Evolutionary conservation across 345 rosid genomes (phyloP).

Genomic region (Eutrema heterophyllum): DNA sequence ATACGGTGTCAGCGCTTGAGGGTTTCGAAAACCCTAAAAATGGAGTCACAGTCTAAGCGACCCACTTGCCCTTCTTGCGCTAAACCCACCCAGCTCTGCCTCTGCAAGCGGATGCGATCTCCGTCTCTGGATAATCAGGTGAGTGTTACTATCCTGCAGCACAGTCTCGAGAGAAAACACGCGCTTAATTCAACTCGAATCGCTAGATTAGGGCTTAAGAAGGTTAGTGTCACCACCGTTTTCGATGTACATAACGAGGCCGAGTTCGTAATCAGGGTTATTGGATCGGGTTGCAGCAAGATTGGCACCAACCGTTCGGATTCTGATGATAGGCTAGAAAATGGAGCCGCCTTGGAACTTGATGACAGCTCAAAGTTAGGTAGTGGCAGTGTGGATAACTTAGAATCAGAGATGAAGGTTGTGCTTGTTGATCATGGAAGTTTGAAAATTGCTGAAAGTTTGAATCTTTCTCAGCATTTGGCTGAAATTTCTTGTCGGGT

Average conservation of each 20-base stretch:
- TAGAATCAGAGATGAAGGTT: slow-evolving; percentile 5
- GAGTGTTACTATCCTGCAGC: slow-evolving; percentile 75
- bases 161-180: slow-evolving; percentile 67
- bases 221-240: slow-evolving; percentile 48
- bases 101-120: slow-evolving; percentile 52
- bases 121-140: slow-evolving; percentile 56
- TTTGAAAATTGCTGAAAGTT: slow-evolving; percentile 11
- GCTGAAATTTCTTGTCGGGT: not conserved
- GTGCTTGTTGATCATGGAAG: slow-evolving; percentile 5
- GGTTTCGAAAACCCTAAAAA: slow-evolving; percentile 37
- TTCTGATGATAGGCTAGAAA: slow-evolving; percentile 8
- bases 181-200: slow-evolving; percentile 76
- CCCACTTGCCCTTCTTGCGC: slow-evolving; percentile 64
- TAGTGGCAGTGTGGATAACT: not conserved
- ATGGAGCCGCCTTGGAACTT: slow-evolving; percentile 6
- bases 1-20: slow-evolving; percentile 19
- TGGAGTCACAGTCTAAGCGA: slow-evolving; percentile 54
- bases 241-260: slow-evolving; percentile 58
- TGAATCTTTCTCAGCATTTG: not conserved
- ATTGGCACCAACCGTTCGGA: slow-evolving; percentile 17
- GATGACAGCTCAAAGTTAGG: slow-evolving; percentile 20
- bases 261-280: slow-evolving; percentile 41
- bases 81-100: slow-evolving; percentile 59
- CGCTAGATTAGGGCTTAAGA: slow-evolving; percentile 65
- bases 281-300: slow-evolving; percentile 20